Percentiles rank a stretch among this genome's conserved stretches.
These are phyloP conservation scores for Sphagnum magellanicum DNA, from an alignment of 228 moss, liverwort and hornwort genomes.

Conservation along the genomic window DNA sequence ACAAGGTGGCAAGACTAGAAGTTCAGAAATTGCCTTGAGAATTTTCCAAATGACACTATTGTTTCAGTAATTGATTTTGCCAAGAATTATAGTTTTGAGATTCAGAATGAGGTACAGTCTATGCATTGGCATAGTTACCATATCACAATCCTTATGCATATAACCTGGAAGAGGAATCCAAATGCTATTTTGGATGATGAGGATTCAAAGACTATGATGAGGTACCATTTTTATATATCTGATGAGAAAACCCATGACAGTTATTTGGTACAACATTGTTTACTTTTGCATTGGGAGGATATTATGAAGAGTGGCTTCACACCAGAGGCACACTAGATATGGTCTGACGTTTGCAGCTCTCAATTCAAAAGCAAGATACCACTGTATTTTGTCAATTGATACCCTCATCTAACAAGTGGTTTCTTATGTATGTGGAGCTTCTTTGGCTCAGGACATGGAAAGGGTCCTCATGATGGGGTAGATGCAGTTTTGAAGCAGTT, in stretches of 20 bases:
- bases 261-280: not conserved
- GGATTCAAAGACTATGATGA: too few species aligned
- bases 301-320: not conserved
- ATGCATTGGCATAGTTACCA: slow-evolving; percentile 3
- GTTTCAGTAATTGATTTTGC: slow-evolving; percentile 1
- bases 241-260: not conserved
- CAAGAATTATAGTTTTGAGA: slow-evolving; percentile 1
- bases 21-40: not conserved
- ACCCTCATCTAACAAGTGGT: slow-evolving; percentile 3
- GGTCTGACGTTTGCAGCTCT: not conserved
- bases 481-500: not conserved
- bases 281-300: not conserved
- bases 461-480: slow-evolving; percentile 6
- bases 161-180: not conserved
- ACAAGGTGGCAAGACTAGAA: not conserved
- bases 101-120: not conserved
- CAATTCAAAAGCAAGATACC: slow-evolving; percentile 1
- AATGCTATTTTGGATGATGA: not conserved
- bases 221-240: not conserved
- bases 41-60: not conserved
- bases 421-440: slow-evolving; percentile 1
- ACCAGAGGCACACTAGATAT: not conserved
- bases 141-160: not conserved
- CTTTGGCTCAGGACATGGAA: slow-evolving; percentile 8
- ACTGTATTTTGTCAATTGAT: not conserved